A percentile compares a stretch with the other conserved stretches of the same genome.
Conservation (phyloP, 1,139 yeast genomes). For the Groenewaldozyma auringiensis region DNA sequence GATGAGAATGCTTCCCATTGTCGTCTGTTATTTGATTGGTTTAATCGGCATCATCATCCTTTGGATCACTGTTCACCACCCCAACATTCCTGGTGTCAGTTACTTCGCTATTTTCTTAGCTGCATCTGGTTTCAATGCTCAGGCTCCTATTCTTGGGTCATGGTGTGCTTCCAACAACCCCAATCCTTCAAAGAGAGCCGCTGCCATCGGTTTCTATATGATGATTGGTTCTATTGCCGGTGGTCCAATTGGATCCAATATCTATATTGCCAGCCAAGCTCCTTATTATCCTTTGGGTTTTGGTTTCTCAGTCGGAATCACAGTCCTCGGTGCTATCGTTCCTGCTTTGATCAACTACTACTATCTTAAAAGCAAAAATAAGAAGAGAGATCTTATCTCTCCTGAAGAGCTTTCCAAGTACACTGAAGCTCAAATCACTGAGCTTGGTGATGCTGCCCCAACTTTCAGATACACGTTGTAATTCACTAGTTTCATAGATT, state of each 20-base stretch:
- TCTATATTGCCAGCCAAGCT: constrained; percentile 25
- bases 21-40: constrained; percentile 3
- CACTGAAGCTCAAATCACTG: neutral
- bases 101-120: constrained; percentile 28
- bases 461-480: neutral
- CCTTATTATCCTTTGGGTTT: constrained; percentile 27
- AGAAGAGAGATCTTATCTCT: neutral
- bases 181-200: constrained; percentile 5
- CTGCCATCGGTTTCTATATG: constrained; percentile 20
- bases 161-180: constrained; percentile 3
- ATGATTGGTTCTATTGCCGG: constrained; percentile 25
- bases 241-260: constrained; percentile 28
- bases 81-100: constrained; percentile 17
- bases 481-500: no score
- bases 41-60: constrained; percentile 4
- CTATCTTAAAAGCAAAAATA: constrained; percentile 2
- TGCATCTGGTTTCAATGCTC: constrained; percentile 11
- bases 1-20: constrained; percentile 2
- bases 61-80: constrained; percentile 4
- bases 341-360: constrained; percentile 11
- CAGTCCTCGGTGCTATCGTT: constrained; percentile 17
- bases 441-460: neutral
- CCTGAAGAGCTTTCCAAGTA: neutral
- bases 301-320: constrained; percentile 22
- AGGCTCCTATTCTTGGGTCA: constrained; percentile 1